A percentile compares a stretch with the other conserved stretches of the same genome.
phyloP scores from a whole-genome alignment of 225 moss, liverwort and hornwort species.

The Sphagnum tenellum region DNA sequence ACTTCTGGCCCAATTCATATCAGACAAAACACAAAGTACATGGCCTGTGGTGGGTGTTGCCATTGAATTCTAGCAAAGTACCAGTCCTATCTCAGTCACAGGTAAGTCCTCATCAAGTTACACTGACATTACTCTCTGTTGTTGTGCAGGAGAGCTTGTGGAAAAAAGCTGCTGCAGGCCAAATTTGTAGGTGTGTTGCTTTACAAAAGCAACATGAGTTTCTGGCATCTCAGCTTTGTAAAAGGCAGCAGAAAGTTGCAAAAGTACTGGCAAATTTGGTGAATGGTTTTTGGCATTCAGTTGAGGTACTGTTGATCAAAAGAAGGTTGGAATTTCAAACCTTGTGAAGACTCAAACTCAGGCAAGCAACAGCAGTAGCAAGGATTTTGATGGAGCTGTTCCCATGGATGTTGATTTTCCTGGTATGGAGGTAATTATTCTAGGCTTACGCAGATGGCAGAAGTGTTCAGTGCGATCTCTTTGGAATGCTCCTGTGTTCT shows the following conservation, averaged over 20 bases:
- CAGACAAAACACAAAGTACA: no score
- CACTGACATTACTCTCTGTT: no score
- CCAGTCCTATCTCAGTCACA: no score
- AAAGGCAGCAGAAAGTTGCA: conserved; percentile 54
- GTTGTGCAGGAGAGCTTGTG: conserved; percentile 64
- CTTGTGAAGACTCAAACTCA: conserved; percentile 14
- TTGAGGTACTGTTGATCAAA: conserved; percentile 32
- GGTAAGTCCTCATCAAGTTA: not conserved
- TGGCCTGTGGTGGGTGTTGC: no score
- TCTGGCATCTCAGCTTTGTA: conserved; percentile 25
- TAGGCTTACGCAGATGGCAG: no score
- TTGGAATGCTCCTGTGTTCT: no score
- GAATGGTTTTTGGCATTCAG: conserved; percentile 57
- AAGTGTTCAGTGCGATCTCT: no score
- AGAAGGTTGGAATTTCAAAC: conserved; percentile 14
- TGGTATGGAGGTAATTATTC: conserved; percentile 32
- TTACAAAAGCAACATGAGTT: conserved; percentile 38
- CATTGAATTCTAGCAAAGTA: no score
- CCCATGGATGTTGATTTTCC: conserved; percentile 74
- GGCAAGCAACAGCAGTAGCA: no score
- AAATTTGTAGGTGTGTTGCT: conserved; percentile 41
- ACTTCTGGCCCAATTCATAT: no score
- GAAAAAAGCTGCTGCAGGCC: conserved; percentile 59
- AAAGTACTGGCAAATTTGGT: conserved; percentile 50
- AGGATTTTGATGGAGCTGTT: conserved; percentile 33